Base-by-base conservation (phyloP, 176 grass and related monocot species). In the Oryza brachyantha region DNA sequence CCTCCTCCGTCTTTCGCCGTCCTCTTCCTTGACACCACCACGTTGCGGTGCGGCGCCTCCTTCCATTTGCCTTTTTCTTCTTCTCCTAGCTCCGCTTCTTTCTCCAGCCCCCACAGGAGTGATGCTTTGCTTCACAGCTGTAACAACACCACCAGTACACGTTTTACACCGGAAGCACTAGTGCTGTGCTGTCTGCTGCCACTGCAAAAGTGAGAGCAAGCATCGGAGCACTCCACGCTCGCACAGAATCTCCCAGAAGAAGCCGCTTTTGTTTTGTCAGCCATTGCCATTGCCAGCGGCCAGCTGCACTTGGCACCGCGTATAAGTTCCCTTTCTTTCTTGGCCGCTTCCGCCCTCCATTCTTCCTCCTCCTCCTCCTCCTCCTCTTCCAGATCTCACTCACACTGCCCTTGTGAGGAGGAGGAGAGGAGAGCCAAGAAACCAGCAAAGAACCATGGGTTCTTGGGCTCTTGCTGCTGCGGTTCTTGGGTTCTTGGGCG, bases 361-460 rank as follows among this genome's bases (percentile, higher is more conserved):
- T 70, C 66, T 39, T 17, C 45, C 27, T 48, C 50, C 67, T 78
- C 13, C 64, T 70, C 66, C 25, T 32, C 43, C 40, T 46, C 61
- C 68, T 79, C 14, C 41, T 57, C 67, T 74, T 48, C 62, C 79
- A 93, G 91, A 93, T 93, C 88, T n/a, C n/a, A n/a, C n/a, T n/a
- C n/a, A n/a, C n/a, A n/a, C n/a, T n/a, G n/a, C n/a, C n/a, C n/a
- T n/a, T 55, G 73, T 54, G 86, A 66, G 69, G 10, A 1, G 19
- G 54, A 10, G 14, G 77, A n/a, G n/a, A 48, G n/a, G 4, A 26
- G 31, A 17, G 27, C 52, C 43, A 72, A 37, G 66, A 39, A 39
- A 32, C 67, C 74, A 87, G 27, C 42, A 57, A 72, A 37, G 66
- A 40, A 34, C 67, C 74, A 87, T 87, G 79, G 61, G 61, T 57